phyloP scores from a whole-genome alignment of 2,329 filamentous ascomycete species.

The Pyrenochaeta sp. region DNA sequence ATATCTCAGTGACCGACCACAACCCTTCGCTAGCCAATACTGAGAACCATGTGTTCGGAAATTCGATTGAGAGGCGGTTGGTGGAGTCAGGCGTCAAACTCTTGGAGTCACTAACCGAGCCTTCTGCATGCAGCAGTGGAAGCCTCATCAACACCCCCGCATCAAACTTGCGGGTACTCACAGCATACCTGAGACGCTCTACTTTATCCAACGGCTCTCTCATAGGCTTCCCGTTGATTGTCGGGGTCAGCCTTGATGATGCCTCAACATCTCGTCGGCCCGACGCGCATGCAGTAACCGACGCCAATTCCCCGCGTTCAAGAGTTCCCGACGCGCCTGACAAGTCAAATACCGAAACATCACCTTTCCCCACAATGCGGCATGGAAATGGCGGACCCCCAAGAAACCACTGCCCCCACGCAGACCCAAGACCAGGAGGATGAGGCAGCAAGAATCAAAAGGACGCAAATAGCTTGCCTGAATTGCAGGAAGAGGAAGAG shows the following conservation, averaged over 20 bases:
- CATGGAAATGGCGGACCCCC: slow-evolving; percentile 21
- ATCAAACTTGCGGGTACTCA: too few relatives aligned
- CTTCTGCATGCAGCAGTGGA: too few relatives aligned
- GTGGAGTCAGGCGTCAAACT: too few relatives aligned
- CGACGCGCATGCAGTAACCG: slow-evolving; percentile 11
- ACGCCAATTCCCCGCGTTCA: slow-evolving; percentile 14
- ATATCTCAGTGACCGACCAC: too few relatives aligned
- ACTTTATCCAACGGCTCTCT: too few relatives aligned
- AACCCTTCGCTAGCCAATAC: too few relatives aligned
- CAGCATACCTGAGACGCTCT: too few relatives aligned
- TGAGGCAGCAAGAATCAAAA: slow-evolving; percentile 28
- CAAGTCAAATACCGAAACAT: slow-evolving; percentile 20
- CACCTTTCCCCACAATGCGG: slow-evolving; percentile 10
- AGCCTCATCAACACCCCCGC: too few relatives aligned
- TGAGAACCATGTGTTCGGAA: too few relatives aligned
- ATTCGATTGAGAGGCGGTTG: too few relatives aligned
- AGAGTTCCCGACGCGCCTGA: slow-evolving; percentile 12
- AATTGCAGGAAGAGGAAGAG: slow-evolving; percentile 52
- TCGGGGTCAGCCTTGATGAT: not conserved
- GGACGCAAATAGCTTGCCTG: slow-evolving; percentile 39
- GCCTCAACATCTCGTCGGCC: slow-evolving; percentile 1
- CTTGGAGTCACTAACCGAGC: too few relatives aligned
- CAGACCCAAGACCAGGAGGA: slow-evolving; percentile 12
- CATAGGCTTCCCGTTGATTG: too few relatives aligned
- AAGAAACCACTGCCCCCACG: slow-evolving; percentile 13